Conservation (phyloP, 192 early-diverging fungal species). For the Coemansia biformis region DNA sequence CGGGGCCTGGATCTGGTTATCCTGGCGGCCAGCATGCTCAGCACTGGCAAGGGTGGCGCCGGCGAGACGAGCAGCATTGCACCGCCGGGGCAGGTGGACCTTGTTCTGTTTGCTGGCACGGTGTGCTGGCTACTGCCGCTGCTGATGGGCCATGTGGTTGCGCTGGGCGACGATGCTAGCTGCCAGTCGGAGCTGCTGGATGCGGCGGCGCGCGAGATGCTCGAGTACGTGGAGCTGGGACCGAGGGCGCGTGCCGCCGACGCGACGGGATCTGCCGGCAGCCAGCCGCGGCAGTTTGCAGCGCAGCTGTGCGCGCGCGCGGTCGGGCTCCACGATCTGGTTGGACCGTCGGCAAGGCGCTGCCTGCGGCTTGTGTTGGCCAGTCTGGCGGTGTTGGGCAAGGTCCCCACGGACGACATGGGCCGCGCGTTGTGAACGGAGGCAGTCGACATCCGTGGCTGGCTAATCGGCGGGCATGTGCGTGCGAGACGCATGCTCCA, state of each 20-base stretch:
- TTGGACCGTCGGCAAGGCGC: not conserved
- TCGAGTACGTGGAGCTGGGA: constrained; percentile 10
- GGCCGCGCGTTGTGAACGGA: not conserved
- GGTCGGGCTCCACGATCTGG: constrained; percentile 24
- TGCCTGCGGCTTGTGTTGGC: constrained; percentile 14
- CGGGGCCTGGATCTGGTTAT: constrained; percentile 32
- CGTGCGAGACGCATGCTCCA: too few species aligned
- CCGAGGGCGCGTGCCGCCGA: not conserved
- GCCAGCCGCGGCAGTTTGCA: constrained; percentile 9
- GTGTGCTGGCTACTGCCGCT: constrained; percentile 27
- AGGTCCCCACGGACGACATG: constrained; percentile 19
- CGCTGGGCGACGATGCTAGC: too few species aligned
- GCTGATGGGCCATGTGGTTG: constrained; percentile 11
- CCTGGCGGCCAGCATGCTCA: constrained; percentile 18
- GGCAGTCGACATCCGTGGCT: too few species aligned
- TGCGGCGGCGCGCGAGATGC: constrained; percentile 10
- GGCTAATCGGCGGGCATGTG: too few species aligned
- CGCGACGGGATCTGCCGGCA: too few species aligned
- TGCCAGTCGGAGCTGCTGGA: not conserved
- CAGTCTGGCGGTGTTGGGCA: constrained; percentile 20
- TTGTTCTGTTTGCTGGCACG: not conserved
- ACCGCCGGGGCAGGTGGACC: constrained; percentile 1
- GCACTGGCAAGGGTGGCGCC: not conserved
- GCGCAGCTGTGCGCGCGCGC: constrained; percentile 24
- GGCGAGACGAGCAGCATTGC: too few species aligned